Evolutionary conservation across 768 basidiomycete genomes (phyloP).

Genomic region (Auricularia cornea): DNA sequence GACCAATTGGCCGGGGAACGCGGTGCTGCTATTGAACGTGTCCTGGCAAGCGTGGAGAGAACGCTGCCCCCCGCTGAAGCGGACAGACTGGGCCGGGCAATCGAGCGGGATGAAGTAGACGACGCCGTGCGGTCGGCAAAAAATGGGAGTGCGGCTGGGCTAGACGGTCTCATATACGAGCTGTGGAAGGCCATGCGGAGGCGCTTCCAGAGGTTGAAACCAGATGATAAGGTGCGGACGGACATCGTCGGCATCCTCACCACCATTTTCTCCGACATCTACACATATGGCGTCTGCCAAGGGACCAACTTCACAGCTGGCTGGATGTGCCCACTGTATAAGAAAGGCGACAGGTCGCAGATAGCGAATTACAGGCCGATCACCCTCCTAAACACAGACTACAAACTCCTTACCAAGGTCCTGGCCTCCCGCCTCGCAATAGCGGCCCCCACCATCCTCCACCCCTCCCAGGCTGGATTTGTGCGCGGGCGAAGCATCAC

Average conservation of each 20-base stretch:
- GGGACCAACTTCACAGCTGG: constrained; percentile 20
- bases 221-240: too few relatives aligned
- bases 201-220: constrained; percentile 7
- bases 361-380: constrained; percentile 16
- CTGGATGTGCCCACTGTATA: constrained; percentile 31
- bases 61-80: too few relatives aligned
- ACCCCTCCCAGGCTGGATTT: constrained; percentile 34
- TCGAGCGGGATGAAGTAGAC: background rate
- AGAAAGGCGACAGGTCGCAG: constrained; percentile 19
- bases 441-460: constrained; percentile 14
- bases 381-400: constrained; percentile 22
- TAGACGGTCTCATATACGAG: constrained; percentile 7
- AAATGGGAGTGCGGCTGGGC: constrained; percentile 1
- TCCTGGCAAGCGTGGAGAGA: too few relatives aligned
- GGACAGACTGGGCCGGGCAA: too few relatives aligned
- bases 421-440: constrained; percentile 14
- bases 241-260: constrained; percentile 12
- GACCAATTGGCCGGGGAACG: too few relatives aligned
- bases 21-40: too few relatives aligned
- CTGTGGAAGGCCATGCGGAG: constrained; percentile 5
- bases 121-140: background rate
- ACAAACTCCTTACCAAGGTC: constrained; percentile 23
- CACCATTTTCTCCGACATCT: constrained; percentile 39
- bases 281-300: constrained; percentile 13
- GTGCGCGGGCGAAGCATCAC: constrained; percentile 23